Percentiles rank a stretch among this genome's conserved stretches.
Evolutionary conservation across 495 filamentous ascomycete species (phyloP).

Genomic region (Aspergillus panamensis): DNA sequence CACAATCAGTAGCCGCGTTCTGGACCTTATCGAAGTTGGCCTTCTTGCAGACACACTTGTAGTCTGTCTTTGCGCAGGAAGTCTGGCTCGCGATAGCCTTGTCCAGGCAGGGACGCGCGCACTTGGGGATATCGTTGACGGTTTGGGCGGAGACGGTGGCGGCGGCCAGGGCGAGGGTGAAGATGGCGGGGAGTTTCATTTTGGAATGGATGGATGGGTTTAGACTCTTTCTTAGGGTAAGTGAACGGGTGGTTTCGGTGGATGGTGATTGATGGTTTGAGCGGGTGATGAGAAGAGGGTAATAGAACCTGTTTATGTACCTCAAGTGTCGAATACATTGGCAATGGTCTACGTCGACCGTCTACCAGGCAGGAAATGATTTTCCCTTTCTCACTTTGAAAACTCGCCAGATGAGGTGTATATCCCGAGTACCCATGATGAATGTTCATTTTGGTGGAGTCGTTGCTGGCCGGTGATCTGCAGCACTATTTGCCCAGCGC

Average conservation of each 20-base stretch:
- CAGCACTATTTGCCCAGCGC: neutral
- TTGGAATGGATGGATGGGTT: neutral
- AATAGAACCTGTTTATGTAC: too few species aligned
- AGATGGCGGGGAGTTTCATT: constrained; percentile 5
- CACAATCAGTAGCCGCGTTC: neutral
- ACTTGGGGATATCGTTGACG: constrained; percentile 7
- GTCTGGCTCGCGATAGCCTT: constrained; percentile 1
- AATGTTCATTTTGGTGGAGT: neutral
- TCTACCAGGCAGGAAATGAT: neutral
- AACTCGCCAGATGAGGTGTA: neutral
- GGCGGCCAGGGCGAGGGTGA: neutral
- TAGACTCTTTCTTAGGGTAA: neutral
- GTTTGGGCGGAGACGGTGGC: neutral
- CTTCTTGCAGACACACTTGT: neutral
- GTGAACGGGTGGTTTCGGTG: neutral
- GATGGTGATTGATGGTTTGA: neutral
- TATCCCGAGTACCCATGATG: neutral
- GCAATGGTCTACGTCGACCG: neutral
- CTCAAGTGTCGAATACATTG: too few species aligned
- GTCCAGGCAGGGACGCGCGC: neutral
- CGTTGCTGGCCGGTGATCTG: neutral
- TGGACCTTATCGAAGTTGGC: constrained; percentile 3
- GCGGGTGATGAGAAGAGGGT: neutral
- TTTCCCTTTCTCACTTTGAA: neutral
- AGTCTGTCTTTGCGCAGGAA: neutral